These are phyloP conservation scores for Ophiobolus disseminans DNA, from an alignment of 2,329 filamentous ascomycete genomes.

Conservation along the genomic window DNA sequence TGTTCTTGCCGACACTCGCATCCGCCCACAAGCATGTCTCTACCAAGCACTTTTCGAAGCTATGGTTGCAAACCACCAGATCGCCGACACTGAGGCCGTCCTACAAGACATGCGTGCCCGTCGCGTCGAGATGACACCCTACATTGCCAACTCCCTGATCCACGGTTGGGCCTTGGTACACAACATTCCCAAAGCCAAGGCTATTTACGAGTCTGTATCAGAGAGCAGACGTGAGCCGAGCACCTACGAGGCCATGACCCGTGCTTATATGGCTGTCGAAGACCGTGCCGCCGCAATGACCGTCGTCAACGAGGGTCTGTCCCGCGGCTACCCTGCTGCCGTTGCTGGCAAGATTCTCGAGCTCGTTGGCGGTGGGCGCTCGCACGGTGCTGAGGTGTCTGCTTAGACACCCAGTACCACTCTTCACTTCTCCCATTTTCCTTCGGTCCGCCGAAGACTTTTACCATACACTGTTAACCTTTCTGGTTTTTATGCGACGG, in stretches of 20 bases:
- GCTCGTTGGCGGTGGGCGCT: slow-evolving; percentile 64
- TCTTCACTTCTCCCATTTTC: slow-evolving; percentile 13
- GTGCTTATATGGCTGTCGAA: slow-evolving; percentile 86
- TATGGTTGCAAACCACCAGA: slow-evolving; percentile 92
- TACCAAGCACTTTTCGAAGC: slow-evolving; percentile 98
- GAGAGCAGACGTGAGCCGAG: slow-evolving; percentile 87
- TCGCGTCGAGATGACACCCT: slow-evolving; percentile 86
- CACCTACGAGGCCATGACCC: slow-evolving; percentile 98
- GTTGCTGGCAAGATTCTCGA: slow-evolving; percentile 95
- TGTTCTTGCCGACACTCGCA: slow-evolving; percentile 71
- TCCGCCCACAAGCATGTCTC: slow-evolving; percentile 80
- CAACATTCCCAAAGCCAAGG: slow-evolving; percentile 77
- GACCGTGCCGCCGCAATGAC: slow-evolving; percentile 76
- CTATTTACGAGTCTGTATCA: slow-evolving; percentile 80
- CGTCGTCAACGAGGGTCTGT: slow-evolving; percentile 89
- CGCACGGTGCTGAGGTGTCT: slow-evolving; percentile 27
- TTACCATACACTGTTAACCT: slow-evolving; percentile 17
- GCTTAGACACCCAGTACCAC: slow-evolving; percentile 11
- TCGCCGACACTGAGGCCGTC: slow-evolving; percentile 72
- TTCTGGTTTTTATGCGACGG: slow-evolving; percentile 21
- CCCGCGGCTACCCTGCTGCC: slow-evolving; percentile 86
- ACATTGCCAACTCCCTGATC: slow-evolving; percentile 98
- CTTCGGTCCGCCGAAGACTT: neutral
- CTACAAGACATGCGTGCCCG: slow-evolving; percentile 77
- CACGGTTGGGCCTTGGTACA: slow-evolving; percentile 92